phyloP scores from a whole-genome alignment of 768 basidiomycete genomes.

The Xerocomellus chrysenteron region DNA sequence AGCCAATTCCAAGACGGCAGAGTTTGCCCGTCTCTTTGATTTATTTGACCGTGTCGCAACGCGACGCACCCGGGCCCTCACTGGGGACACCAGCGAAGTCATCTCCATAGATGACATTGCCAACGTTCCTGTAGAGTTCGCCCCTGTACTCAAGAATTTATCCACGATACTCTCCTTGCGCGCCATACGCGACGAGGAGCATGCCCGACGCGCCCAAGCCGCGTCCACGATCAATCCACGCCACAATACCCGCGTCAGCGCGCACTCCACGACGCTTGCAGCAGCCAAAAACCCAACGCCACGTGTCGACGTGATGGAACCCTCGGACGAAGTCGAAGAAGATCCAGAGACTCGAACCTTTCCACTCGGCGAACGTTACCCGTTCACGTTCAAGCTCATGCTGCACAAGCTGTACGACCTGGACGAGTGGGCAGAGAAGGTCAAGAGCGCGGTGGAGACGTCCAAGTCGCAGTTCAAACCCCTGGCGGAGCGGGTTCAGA shows the following conservation, averaged over 20 bases:
- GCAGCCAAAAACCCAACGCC: not conserved
- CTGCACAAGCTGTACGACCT: slow-evolving; percentile 61
- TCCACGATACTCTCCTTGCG: slow-evolving; percentile 35
- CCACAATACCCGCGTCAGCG: slow-evolving; percentile 24
- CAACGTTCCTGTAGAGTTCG: slow-evolving; percentile 29
- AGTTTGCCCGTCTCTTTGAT: slow-evolving; percentile 53
- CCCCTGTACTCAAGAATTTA: slow-evolving; percentile 38
- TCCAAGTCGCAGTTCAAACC: slow-evolving; percentile 60
- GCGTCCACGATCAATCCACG: slow-evolving; percentile 8
- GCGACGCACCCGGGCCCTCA: slow-evolving; percentile 35
- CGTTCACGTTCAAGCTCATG: slow-evolving; percentile 68
- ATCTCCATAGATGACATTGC: slow-evolving; percentile 33
- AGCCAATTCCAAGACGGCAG: slow-evolving; percentile 43
- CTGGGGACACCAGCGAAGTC: slow-evolving; percentile 13
- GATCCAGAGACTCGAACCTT: slow-evolving; percentile 39
- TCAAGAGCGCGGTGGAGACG: slow-evolving; percentile 50
- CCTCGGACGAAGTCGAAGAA: slow-evolving; percentile 19
- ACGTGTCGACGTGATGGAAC: slow-evolving; percentile 8
- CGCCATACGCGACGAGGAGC: slow-evolving; percentile 28
- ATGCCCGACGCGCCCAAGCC: not conserved
- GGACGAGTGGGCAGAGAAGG: slow-evolving; percentile 58
- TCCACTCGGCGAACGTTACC: slow-evolving; percentile 41
- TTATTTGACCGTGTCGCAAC: slow-evolving; percentile 55
- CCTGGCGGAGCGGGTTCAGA: slow-evolving; percentile 39
- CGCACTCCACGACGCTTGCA: slow-evolving; percentile 7